A percentile compares a stretch with the other conserved stretches of the same genome.
phyloP scores from a whole-genome alignment of 2,329 filamentous ascomycete genomes.

The Atkinsonella hypoxylon region DNA sequence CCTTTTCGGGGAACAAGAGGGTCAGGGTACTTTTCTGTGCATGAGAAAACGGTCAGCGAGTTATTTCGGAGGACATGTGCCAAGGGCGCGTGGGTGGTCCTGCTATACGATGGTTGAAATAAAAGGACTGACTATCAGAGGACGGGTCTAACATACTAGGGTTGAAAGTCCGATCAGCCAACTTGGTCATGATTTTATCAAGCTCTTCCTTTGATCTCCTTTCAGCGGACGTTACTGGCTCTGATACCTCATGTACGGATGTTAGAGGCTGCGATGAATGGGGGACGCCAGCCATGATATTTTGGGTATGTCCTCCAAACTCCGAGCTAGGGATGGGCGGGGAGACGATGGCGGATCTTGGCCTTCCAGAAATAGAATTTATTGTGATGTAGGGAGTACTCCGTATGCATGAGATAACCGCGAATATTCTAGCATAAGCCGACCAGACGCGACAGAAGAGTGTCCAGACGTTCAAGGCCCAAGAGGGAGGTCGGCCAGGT shows the following conservation, averaged over 20 bases:
- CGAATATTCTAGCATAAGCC: too few relatives aligned
- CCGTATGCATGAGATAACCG: too few relatives aligned
- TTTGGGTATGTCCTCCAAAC: background rate
- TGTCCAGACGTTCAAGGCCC: too few relatives aligned
- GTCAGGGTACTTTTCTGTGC: constrained; percentile 30
- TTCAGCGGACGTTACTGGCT: constrained; percentile 6
- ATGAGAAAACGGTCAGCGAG: constrained; percentile 7
- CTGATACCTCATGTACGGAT: constrained; percentile 13
- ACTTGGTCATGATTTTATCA: constrained; percentile 23
- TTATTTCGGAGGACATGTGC: too few relatives aligned
- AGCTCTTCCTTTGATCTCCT: constrained; percentile 22
- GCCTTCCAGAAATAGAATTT: too few relatives aligned
- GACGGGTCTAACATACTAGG: constrained; percentile 23
- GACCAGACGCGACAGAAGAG: too few relatives aligned
- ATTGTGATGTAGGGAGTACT: too few relatives aligned
- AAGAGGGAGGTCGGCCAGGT: too few relatives aligned
- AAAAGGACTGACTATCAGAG: background rate
- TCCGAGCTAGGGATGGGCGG: too few relatives aligned
- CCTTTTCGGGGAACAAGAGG: constrained; percentile 29
- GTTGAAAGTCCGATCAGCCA: constrained; percentile 35
- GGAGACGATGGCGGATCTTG: too few relatives aligned
- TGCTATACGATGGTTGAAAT: too few relatives aligned
- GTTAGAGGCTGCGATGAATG: constrained; percentile 10
- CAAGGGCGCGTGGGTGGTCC: too few relatives aligned
- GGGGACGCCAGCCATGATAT: constrained; percentile 12